phyloP scores from a whole-genome alignment of 805 yeast genomes.

The Saturnispora saitoi region DNA sequence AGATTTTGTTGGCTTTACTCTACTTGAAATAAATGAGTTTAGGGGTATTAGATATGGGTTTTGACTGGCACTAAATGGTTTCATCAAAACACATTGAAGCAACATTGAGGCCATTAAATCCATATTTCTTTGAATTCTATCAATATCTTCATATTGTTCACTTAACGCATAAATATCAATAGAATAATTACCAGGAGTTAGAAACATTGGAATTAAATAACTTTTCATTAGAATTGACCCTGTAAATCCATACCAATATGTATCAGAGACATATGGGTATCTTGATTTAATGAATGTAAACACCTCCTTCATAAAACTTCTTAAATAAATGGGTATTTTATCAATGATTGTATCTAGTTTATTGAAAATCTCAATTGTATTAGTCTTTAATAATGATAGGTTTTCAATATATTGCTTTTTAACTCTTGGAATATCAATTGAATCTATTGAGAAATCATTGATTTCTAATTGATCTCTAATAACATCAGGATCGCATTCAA shows the following conservation, averaged over 20 bases:
- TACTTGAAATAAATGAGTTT: conserved; percentile 57
- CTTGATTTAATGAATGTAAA: conserved; percentile 24
- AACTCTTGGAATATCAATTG: conserved; percentile 75
- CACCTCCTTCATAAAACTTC: conserved; percentile 43
- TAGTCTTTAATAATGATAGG: conserved; percentile 65
- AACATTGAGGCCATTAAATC: conserved; percentile 48
- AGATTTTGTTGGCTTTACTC: conserved; percentile 37
- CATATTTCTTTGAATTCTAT: conserved; percentile 40
- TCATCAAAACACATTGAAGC: conserved; percentile 58
- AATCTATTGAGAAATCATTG: conserved; percentile 32
- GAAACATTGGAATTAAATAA: conserved; percentile 40
- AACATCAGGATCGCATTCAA: conserved; percentile 72
- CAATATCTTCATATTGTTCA: conserved; percentile 20
- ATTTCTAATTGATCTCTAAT: conserved; percentile 36
- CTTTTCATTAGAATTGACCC: conserved; percentile 57
- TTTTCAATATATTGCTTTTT: conserved; percentile 63
- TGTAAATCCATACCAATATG: conserved; percentile 53
- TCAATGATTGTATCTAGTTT: conserved; percentile 35
- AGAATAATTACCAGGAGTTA: conserved; percentile 51
- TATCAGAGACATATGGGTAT: conserved; percentile 53
- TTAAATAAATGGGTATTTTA: conserved; percentile 46
- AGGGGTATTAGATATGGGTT: conserved; percentile 71
- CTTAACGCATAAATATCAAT: conserved; percentile 25
- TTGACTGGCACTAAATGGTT: conserved; percentile 45
- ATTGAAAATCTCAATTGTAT: conserved; percentile 51